phyloP scores from a whole-genome alignment of 2,329 filamentous ascomycete genomes.

The Proliferodiscus dingleyae region DNA sequence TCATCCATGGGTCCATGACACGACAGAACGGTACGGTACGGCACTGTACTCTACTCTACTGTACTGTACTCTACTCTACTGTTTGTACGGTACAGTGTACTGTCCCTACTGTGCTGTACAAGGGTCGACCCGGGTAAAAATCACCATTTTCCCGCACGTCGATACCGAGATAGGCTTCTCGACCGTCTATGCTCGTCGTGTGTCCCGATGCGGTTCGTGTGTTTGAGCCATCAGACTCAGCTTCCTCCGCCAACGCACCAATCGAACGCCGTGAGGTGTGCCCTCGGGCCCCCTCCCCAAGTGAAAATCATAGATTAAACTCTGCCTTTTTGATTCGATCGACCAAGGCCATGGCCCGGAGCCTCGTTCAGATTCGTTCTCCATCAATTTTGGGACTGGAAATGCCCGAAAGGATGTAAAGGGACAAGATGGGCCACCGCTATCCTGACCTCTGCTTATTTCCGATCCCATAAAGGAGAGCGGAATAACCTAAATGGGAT shows the following conservation, averaged over 20 bases:
- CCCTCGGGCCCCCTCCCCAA: neutral
- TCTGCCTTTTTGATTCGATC: constrained; percentile 1
- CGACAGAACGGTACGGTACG: too few relatives aligned
- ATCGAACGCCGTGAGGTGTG: neutral
- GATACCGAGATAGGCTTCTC: constrained; percentile 11
- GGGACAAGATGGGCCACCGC: neutral
- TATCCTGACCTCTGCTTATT: neutral
- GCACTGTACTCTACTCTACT: too few relatives aligned
- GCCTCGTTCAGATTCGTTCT: neutral
- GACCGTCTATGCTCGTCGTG: constrained; percentile 1
- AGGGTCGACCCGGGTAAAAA: neutral
- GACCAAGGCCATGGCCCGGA: constrained; percentile 9
- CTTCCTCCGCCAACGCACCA: neutral
- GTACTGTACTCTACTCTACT: too few relatives aligned
- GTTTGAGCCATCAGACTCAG: constrained; percentile 9
- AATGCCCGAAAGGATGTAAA: neutral
- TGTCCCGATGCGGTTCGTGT: constrained; percentile 9
- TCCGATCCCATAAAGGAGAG: neutral
- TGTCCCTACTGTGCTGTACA: too few relatives aligned
- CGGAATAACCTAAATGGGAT: too few relatives aligned
- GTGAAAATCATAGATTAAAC: neutral
- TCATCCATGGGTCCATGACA: too few relatives aligned
- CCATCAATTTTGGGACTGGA: neutral
- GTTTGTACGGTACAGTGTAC: too few relatives aligned
- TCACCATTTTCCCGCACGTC: constrained; percentile 7